Percentiles rank a stretch among this genome's conserved stretches.
Evolutionary conservation across 768 basidiomycete species (phyloP).

Genomic region (Mycena pura): DNA sequence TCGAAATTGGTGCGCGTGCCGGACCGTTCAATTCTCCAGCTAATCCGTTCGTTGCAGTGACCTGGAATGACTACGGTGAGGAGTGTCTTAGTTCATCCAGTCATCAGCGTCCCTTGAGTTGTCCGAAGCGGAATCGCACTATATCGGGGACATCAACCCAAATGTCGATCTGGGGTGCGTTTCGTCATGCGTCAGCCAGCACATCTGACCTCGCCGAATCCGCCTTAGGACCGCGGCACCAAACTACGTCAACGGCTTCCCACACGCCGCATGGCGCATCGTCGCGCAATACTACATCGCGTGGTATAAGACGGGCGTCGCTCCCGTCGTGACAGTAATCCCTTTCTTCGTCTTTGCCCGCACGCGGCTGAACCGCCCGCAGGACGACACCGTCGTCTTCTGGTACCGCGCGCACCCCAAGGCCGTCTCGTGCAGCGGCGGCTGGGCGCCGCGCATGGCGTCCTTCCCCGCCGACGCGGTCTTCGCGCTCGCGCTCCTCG

Average conservation of each 20-base stretch:
- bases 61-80: constrained; percentile 31
- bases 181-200: neutral
- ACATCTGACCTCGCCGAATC: neutral
- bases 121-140: constrained; percentile 45
- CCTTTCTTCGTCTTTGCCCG: constrained; percentile 28
- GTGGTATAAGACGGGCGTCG: constrained; percentile 31
- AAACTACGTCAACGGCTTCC: constrained; percentile 33
- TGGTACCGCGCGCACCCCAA: constrained; percentile 36
- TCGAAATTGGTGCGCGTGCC: constrained; percentile 29
- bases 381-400: constrained; percentile 33
- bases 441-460: constrained; percentile 35
- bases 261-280: constrained; percentile 31
- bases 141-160: constrained; percentile 42
- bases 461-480: constrained; percentile 43
- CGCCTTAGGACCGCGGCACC: constrained; percentile 22
- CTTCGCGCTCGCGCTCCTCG: constrained; percentile 46
- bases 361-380: constrained; percentile 26
- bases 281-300: constrained; percentile 35
- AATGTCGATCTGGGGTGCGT: constrained; percentile 30
- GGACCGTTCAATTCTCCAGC: neutral
- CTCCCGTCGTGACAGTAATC: constrained; percentile 37
- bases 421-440: constrained; percentile 31
- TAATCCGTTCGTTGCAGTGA: constrained; percentile 6
- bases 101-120: constrained; percentile 23
- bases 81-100: constrained; percentile 24